A percentile compares a stretch with the other conserved stretches of the same genome.
Conservation (phyloP, 2,329 filamentous ascomycete species). For the Juglanconis oblonga region DNA sequence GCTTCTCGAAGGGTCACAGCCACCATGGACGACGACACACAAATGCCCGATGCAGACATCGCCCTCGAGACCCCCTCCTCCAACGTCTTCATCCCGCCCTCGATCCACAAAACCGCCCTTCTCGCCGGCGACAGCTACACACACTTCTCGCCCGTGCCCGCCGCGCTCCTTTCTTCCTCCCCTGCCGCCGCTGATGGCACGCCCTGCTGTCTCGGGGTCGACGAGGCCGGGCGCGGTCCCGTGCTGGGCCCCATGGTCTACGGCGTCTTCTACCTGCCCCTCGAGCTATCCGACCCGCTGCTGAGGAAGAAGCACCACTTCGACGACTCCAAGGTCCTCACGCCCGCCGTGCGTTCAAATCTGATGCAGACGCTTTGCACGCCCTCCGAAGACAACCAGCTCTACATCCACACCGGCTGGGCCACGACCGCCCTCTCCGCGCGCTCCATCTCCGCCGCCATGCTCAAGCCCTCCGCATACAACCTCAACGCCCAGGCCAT, state of each 20-base stretch:
- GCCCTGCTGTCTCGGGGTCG: conserved; percentile 79
- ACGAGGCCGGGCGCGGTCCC: conserved; percentile 90
- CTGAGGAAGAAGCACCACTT: conserved; percentile 80
- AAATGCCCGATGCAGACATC: conserved; percentile 32
- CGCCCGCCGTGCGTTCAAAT: conserved; percentile 69
- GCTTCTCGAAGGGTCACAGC: background rate
- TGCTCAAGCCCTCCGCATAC: conserved; percentile 69
- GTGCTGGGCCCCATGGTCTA: conserved; percentile 84
- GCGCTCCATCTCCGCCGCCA: conserved; percentile 74
- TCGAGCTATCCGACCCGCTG: conserved; percentile 66
- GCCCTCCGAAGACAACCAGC: conserved; percentile 35
- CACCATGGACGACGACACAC: conserved; percentile 33
- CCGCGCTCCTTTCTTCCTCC: conserved; percentile 47
- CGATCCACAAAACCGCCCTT: conserved; percentile 56
- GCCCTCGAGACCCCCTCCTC: conserved; percentile 32
- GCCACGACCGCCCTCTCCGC: conserved; percentile 79
- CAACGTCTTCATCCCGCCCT: conserved; percentile 63
- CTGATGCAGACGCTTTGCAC: conserved; percentile 72
- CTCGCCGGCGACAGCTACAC: conserved; percentile 66
- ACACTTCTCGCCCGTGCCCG: conserved; percentile 68
- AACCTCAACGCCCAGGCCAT: conserved; percentile 96
- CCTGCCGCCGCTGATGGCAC: conserved; percentile 32
- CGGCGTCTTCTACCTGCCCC: conserved; percentile 71
- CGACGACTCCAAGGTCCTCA: conserved; percentile 93
- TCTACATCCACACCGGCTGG: conserved; percentile 68